Base-by-base conservation (phyloP, 352 stramenopile genomes). In the Globisporangium yorkense region DNA sequence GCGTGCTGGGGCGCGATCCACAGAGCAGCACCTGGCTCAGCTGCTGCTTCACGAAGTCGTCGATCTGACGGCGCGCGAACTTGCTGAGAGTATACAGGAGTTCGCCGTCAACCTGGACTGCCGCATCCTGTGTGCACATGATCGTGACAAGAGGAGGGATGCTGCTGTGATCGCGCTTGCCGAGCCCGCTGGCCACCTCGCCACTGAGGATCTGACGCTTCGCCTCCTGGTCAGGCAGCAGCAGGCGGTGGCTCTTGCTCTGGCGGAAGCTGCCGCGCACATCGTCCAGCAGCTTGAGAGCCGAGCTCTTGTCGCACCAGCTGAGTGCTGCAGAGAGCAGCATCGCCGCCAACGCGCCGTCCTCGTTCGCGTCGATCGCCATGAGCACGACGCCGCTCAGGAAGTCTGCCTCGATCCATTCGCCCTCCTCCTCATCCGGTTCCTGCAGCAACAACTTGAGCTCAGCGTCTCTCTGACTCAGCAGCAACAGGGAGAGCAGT, bases 231-330 rank as follows among this genome's bases (percentile, higher is more conserved):
- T 9, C 12, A 16, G 37, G 12, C 8, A 16, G 12, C 8, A 43
- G 37, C 0, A 5, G 37, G 33, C 20, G 33, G 18, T 21, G 40
- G 13, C 35, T 47, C 40, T 41, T 54, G 27, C 18, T 48, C 16
- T 58, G 41, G 12, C 35, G 29, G 8, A 58, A 63, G 29, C 40
- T 58, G 24, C 57, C 44, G 5, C 57, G 27, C 5, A 27, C 24
- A 13, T 57, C 57, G 4, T 59, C 57, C 5, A 59, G 29, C 16
- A 63, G 20, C 21, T 53, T 57, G 21, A 63, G 57, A 5, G 47
- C 37, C 8, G 50, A 63, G 45, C 16, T 40, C 15, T 48, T 53
- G n/a, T 63, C 57, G 21, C 57, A 58, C 50, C 50, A 58, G 12
- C 21, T 53, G 40, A 63, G 44, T 4, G 43, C 20, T 10, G 57